Percentiles rank a stretch among this genome's conserved stretches.
These are phyloP conservation scores for Blastobotrys muscicola DNA, from an alignment of 805 yeast species.

Conservation along the genomic window DNA sequence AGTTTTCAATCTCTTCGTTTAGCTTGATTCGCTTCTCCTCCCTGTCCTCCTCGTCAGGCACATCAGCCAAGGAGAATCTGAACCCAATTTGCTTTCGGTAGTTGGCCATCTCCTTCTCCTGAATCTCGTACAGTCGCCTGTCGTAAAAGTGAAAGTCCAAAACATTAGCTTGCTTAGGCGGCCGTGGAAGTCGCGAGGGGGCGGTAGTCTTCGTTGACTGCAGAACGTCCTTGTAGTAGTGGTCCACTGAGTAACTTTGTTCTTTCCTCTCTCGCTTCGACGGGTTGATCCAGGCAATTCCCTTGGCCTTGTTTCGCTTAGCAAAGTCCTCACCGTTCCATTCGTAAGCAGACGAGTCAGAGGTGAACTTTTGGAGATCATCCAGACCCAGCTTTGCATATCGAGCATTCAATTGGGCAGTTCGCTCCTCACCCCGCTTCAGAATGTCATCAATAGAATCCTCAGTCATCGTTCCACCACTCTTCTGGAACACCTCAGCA, in stretches of 20 bases:
- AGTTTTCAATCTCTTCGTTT: slow-evolving; percentile 59
- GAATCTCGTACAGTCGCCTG: slow-evolving; percentile 55
- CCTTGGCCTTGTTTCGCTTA: slow-evolving; percentile 29
- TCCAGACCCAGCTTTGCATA: slow-evolving; percentile 82
- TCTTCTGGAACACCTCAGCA: slow-evolving; percentile 61
- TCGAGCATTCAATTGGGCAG: slow-evolving; percentile 67
- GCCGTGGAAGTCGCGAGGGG: slow-evolving; percentile 50
- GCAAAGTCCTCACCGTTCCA: slow-evolving; percentile 88
- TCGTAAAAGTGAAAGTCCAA: slow-evolving; percentile 89
- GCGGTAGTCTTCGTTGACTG: slow-evolving; percentile 48
- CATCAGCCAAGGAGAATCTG: slow-evolving; percentile 45
- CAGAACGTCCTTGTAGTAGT: slow-evolving; percentile 69
- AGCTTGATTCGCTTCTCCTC: slow-evolving; percentile 37
- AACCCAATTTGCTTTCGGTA: slow-evolving; percentile 60
- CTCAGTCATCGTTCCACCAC: slow-evolving; percentile 19
- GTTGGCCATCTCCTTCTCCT: slow-evolving; percentile 73
- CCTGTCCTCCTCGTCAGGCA: slow-evolving; percentile 36
- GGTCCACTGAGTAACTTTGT: slow-evolving; percentile 74
- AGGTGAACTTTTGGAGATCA: slow-evolving; percentile 85
- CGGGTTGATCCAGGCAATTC: slow-evolving; percentile 69
- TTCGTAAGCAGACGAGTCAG: slow-evolving; percentile 76
- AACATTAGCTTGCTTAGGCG: slow-evolving; percentile 72
- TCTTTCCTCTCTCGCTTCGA: slow-evolving; percentile 45
- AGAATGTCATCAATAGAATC: slow-evolving; percentile 63
- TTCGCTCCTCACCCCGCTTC: slow-evolving; percentile 70